phyloP scores from a whole-genome alignment of 75 land plant species.

The Selaginella tamariscina region DNA sequence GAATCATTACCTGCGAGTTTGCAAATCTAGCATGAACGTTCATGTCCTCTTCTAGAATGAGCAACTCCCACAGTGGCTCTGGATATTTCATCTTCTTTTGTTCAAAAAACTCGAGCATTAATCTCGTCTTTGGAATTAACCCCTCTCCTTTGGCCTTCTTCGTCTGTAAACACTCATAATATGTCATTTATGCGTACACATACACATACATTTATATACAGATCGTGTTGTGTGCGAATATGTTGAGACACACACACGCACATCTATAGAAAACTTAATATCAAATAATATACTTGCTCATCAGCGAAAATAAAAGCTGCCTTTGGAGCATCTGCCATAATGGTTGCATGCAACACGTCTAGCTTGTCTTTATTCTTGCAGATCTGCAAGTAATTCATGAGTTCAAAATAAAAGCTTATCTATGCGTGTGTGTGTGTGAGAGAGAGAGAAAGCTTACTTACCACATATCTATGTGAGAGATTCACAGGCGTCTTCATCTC shows the following conservation, averaged over 20 bases:
- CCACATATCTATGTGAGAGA: conserved; percentile 71
- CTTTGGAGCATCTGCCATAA: conserved; percentile 51
- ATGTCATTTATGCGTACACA: no score
- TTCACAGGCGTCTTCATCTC: conserved; percentile 61
- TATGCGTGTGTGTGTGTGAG: background rate
- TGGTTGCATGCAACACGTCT: conserved; percentile 31
- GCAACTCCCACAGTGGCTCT: conserved; percentile 22
- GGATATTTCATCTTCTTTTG: conserved; percentile 11
- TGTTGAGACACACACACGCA: no score
- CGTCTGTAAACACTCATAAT: no score
- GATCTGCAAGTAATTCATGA: conserved; percentile 31
- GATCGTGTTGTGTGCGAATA: no score
- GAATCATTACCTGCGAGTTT: background rate
- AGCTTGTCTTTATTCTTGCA: conserved; percentile 45
- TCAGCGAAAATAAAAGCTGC: conserved; percentile 53
- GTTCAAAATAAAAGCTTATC: background rate
- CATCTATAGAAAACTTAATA: background rate
- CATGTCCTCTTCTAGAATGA: conserved; percentile 62
- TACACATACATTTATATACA: no score
- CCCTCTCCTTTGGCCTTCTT: conserved; percentile 31
- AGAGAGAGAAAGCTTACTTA: conserved; percentile 19
- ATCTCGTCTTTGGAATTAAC: conserved; percentile 35
- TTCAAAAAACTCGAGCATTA: conserved; percentile 41
- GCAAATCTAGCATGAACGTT: conserved; percentile 42
- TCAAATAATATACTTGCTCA: background rate